Conservation (phyloP, 495 filamentous ascomycete species). For the Aspergillus wentii region DNA sequence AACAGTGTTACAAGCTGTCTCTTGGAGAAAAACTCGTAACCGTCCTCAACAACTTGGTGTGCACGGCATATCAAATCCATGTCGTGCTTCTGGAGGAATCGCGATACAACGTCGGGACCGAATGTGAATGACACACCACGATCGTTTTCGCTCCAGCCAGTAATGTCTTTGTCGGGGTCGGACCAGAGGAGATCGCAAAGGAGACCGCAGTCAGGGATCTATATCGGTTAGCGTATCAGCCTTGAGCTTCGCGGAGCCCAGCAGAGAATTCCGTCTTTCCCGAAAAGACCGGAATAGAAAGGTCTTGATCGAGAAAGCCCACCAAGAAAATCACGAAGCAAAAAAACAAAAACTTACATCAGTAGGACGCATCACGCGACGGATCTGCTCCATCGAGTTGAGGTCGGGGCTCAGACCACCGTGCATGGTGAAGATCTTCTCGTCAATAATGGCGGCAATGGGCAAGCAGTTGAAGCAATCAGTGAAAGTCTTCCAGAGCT, state of each 20-base stretch:
- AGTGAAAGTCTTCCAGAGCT: slow-evolving; percentile 99
- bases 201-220: slow-evolving; percentile 98
- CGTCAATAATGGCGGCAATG: slow-evolving; percentile 99
- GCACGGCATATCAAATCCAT: slow-evolving; percentile 99
- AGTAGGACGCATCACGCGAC: slow-evolving; percentile 96
- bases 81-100: slow-evolving; percentile 98
- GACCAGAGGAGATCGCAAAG: slow-evolving; percentile 98
- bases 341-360: slow-evolving; percentile 64
- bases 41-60: slow-evolving; percentile 98
- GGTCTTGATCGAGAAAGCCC: not conserved
- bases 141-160: slow-evolving; percentile 99
- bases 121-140: slow-evolving; percentile 98
- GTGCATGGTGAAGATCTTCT: slow-evolving; percentile 99
- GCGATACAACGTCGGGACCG: slow-evolving; percentile 96
- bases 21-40: slow-evolving; percentile 99
- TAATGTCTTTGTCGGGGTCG: slow-evolving; percentile 98
- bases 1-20: slow-evolving; percentile 95
- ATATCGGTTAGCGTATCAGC: slow-evolving; percentile 46
- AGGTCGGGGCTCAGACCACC: slow-evolving; percentile 94
- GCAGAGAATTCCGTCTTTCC: slow-evolving; percentile 22
- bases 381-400: slow-evolving; percentile 99
- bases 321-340: slow-evolving; percentile 5
- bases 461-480: slow-evolving; percentile 99
- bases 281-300: slow-evolving; percentile 6
- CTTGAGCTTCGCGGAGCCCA: slow-evolving; percentile 32